Evolutionary conservation across 306 rosid genomes (phyloP), one percentile per base, ranked within the genome.

Genomic region (Acacia melanoxylon): DNA sequence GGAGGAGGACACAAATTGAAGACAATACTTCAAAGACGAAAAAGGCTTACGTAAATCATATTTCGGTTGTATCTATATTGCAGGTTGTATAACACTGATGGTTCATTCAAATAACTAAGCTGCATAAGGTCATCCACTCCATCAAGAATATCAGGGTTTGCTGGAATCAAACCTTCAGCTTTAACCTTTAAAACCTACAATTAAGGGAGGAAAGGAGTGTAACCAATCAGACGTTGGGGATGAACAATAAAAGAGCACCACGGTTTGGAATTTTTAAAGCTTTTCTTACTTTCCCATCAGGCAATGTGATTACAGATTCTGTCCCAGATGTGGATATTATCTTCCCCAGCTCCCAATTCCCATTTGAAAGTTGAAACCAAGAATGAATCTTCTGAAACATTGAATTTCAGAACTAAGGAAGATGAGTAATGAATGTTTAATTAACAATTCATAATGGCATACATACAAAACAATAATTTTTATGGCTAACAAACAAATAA

Each of bases 91-190:
- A 94, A 82, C 74, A 94, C 97, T 59, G 98, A 91, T 0, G 97
- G 98, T 74, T 94, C 97, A 19, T 94, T 94, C 83, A 94, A 86
- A 89, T 94, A 94, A 90, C 98, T 94, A 49, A 94, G 97, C 82
- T 94, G 98, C 98, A 94, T 92, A 83, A 94, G 97, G 90, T 94
- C 98, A 82, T 92, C 96, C 78, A 94, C 97, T n/a, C 98, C 98
- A 85, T 94, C 97, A 76, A 94, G 98, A 84, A 94, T 94, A 84
- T 92, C 97, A 62, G 97, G 98, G 89, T 94, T 92, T 85, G 97
- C 98, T 9, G 89, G 80, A 58, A 94, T 80, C 89, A 92, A 89
- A 78, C 80, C 82, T 83, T 91, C 97, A 61, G 91, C 78, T 84
- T 90, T 92, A 52, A 91, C 91, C 82, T 86, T 92, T 65, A 89